Evolutionary conservation across 371 early-diverging fungal genomes (phyloP).

Genomic region (Phascolomyces articulosus): DNA sequence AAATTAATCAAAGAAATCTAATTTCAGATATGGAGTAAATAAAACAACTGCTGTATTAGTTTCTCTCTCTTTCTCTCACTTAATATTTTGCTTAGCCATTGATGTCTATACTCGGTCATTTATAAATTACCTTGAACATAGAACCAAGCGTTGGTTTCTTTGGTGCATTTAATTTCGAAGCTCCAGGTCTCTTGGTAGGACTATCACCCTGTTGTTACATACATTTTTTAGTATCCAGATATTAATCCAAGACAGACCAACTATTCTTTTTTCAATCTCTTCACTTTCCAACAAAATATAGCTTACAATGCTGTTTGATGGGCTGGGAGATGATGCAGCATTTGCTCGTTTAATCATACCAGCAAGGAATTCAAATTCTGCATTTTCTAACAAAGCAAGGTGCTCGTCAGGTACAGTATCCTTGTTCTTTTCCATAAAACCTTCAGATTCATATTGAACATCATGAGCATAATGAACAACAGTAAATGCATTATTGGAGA

Average conservation of each 20-base stretch:
- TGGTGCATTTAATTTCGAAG: slow-evolving; percentile 36
- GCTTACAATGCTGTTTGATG: slow-evolving; percentile 41
- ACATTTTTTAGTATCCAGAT: too few relatives aligned
- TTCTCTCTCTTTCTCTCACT: too few relatives aligned
- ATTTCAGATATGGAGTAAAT: neutral
- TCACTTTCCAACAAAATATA: neutral
- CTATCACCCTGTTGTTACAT: slow-evolving; percentile 28
- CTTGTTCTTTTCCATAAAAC: slow-evolving; percentile 98
- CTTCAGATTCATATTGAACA: slow-evolving; percentile 90
- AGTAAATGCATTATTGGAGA: slow-evolving; percentile 81
- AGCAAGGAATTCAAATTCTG: slow-evolving; percentile 75
- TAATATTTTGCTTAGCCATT: too few relatives aligned
- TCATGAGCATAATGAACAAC: slow-evolving; percentile 92
- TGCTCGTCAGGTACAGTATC: slow-evolving; percentile 97
- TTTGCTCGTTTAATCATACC: slow-evolving; percentile 65
- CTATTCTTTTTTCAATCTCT: too few relatives aligned
- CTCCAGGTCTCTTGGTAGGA: slow-evolving; percentile 15
- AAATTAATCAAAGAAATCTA: slow-evolving; percentile 81
- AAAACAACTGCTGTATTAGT: too few relatives aligned
- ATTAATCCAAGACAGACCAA: too few relatives aligned
- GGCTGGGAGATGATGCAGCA: slow-evolving; percentile 5
- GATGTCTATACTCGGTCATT: neutral
- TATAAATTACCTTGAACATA: slow-evolving; percentile 61
- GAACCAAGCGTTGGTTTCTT: slow-evolving; percentile 91
- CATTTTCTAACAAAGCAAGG: slow-evolving; percentile 68